Evolutionary conservation across 257 asterid genomes (phyloP).

Genomic region (Henckelia pumila): DNA sequence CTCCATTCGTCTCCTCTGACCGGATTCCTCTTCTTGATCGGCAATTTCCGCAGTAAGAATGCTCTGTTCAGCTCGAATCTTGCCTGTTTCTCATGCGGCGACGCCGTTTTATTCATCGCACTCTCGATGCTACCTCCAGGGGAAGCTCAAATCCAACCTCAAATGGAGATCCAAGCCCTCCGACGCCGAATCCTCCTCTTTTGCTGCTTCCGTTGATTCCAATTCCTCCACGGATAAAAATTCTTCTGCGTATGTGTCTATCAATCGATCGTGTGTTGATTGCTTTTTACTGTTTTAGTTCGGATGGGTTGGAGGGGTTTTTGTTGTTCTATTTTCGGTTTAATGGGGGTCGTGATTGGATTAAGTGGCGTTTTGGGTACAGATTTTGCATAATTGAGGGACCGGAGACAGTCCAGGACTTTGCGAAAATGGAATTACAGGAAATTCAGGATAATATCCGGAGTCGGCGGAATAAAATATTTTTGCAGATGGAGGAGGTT

Average conservation of each 20-base stretch:
- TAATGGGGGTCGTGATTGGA: constrained; percentile 11
- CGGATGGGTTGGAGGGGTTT: neutral
- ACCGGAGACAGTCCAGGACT: constrained; percentile 88
- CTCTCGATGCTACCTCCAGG: constrained; percentile 33
- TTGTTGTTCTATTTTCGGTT: neutral
- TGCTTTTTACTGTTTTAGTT: neutral
- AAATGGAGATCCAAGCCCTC: constrained; percentile 60
- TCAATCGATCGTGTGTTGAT: too few species aligned
- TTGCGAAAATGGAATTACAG: constrained; percentile 79
- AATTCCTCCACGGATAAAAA: constrained; percentile 44
- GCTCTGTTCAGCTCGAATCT: constrained; percentile 64
- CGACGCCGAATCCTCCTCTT: constrained; percentile 57
- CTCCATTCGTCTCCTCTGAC: constrained; percentile 19
- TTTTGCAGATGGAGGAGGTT: constrained; percentile 98
- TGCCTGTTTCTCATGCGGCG: constrained; percentile 45
- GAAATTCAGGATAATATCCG: constrained; percentile 90
- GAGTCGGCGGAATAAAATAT: constrained; percentile 85
- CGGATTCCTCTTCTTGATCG: neutral
- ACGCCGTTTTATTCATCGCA: constrained; percentile 34
- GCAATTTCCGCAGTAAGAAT: constrained; percentile 27
- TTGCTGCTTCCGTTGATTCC: constrained; percentile 43
- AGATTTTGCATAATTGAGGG: constrained; percentile 97
- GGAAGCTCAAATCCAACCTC: constrained; percentile 33
- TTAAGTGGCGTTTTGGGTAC: constrained; percentile 23
- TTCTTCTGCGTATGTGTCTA: constrained; percentile 38